Evolutionary conservation across 1,139 yeast genomes (phyloP).

Genomic region (Pichia sp.): DNA sequence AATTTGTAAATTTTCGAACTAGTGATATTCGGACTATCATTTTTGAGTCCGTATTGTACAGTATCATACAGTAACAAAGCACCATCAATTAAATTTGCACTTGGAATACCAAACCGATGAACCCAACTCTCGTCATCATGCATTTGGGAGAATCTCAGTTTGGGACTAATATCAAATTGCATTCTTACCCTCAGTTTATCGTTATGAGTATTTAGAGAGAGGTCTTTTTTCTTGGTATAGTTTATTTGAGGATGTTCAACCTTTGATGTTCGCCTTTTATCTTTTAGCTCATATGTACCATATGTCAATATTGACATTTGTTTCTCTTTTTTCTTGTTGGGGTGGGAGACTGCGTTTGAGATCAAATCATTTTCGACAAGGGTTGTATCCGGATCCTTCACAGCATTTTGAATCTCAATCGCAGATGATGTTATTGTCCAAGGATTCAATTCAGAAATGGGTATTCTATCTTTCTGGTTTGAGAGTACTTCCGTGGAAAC

Average conservation of each 20-base stretch:
- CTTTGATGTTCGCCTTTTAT: too few relatives aligned
- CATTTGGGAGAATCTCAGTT: neutral
- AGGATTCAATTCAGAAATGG: slow-evolving; percentile 27
- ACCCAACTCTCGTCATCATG: slow-evolving; percentile 17
- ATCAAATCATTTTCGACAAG: too few relatives aligned
- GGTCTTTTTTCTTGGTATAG: too few relatives aligned
- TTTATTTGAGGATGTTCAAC: too few relatives aligned
- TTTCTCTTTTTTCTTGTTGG: neutral
- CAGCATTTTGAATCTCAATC: slow-evolving; percentile 3
- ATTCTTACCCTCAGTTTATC: neutral
- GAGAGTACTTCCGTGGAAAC: too few relatives aligned
- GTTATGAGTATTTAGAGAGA: slow-evolving; percentile 7
- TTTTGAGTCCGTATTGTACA: neutral
- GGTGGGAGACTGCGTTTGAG: neutral
- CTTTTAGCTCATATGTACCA: slow-evolving; percentile 7
- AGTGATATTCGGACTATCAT: neutral
- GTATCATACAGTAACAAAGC: slow-evolving; percentile 4
- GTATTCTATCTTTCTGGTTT: slow-evolving; percentile 11
- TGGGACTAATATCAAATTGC: neutral
- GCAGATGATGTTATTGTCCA: slow-evolving; percentile 24
- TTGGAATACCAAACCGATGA: slow-evolving; percentile 15
- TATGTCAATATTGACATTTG: slow-evolving; percentile 6
- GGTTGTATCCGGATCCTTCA: neutral
- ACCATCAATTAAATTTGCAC: slow-evolving; percentile 6
- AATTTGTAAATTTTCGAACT: slow-evolving; percentile 4